Evolutionary conservation across 2,329 filamentous ascomycete species (phyloP), one percentile per base, ranked within the genome.

Genomic region (Verticillium tricorpus): DNA sequence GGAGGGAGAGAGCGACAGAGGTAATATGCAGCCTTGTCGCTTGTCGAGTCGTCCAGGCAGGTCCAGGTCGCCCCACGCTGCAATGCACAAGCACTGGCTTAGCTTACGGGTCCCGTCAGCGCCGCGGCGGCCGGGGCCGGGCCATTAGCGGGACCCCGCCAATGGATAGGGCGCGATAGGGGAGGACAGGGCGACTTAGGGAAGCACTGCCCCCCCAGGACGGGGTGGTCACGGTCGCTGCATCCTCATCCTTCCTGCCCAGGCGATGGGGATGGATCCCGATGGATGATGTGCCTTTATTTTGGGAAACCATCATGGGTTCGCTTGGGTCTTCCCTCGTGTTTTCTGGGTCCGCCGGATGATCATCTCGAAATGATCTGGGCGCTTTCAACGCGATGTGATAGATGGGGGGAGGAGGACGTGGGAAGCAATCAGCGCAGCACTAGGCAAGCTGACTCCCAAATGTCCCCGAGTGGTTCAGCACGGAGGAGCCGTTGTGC

Each of bases 21-120:
- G 45, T 9, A n/a, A 50, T 50, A 50, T 25, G 45, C 45, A 50
- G 45, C 45, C 45, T 50, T 50, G 45, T 50, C 40, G 40, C 40
- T 50, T 50, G 40, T 50, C 37, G 60, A 35, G 45, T 52, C 52
- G 57, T 59, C 28, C 40, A 57, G 52, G 52, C 50, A 56, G 58
- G 50, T 60, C 25, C 11, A 56, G 35, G 50, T 45, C 60, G 45
- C 45, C 45, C 45, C 45, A 50, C 45, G 45, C 45, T 50, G 45
- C 45, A 22, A 25, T 50, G 45, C 45, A 50, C 45, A 22, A n/a
- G 45, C 45, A 25, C 45, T 50, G 45, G 45, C 45, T 22, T 50
- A 12, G 45, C 45, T 22, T 12, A 22, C 45, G 45, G 45, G 45
- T 50, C 45, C 45, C 45, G 45, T 50, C 45, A 50, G 45, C 45